Percentiles rank a stretch among this genome's conserved stretches.
Conservation (phyloP, 2,329 filamentous ascomycete genomes). For the Onygenales sp. region DNA sequence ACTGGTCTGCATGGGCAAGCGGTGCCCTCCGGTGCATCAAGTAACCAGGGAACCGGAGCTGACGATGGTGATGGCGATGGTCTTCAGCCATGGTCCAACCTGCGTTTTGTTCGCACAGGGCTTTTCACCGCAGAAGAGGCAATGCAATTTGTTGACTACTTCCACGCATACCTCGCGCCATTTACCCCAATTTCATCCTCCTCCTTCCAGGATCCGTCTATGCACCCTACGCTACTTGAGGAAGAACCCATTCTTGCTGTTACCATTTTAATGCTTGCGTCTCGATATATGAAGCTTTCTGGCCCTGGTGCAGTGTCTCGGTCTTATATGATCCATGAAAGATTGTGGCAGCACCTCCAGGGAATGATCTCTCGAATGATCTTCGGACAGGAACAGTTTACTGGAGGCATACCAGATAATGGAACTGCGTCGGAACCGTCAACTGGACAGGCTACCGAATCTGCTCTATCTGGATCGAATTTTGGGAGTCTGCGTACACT, state of each 20-base stretch:
- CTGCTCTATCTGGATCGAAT: conserved; percentile 11
- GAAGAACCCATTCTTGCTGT: conserved; percentile 82
- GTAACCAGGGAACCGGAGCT: conserved; percentile 4
- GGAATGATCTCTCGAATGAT: conserved; percentile 84
- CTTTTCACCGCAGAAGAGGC: conserved; percentile 86
- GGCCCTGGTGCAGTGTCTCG: conserved; percentile 67
- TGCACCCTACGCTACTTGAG: conserved; percentile 66
- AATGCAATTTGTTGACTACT: conserved; percentile 81
- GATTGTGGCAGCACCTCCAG: conserved; percentile 78
- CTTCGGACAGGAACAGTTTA: conserved; percentile 88
- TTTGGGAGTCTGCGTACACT: conserved; percentile 66
- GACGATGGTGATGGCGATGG: conserved; percentile 44
- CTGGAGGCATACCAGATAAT: conserved; percentile 62
- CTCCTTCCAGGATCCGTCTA: conserved; percentile 65
- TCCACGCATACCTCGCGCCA: conserved; percentile 75
- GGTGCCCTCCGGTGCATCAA: conserved; percentile 7
- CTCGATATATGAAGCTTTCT: conserved; percentile 64
- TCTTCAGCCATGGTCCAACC: conserved; percentile 67
- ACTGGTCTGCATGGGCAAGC: not conserved
- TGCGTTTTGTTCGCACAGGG: conserved; percentile 78
- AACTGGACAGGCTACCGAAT: conserved; percentile 5
- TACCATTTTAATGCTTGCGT: conserved; percentile 77
- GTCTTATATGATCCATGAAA: conserved; percentile 76
- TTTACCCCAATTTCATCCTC: conserved; percentile 82
- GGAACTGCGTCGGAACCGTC: conserved; percentile 44